phyloP scores from a whole-genome alignment of 441 rosid species.

The Erodium trifolium region DNA sequence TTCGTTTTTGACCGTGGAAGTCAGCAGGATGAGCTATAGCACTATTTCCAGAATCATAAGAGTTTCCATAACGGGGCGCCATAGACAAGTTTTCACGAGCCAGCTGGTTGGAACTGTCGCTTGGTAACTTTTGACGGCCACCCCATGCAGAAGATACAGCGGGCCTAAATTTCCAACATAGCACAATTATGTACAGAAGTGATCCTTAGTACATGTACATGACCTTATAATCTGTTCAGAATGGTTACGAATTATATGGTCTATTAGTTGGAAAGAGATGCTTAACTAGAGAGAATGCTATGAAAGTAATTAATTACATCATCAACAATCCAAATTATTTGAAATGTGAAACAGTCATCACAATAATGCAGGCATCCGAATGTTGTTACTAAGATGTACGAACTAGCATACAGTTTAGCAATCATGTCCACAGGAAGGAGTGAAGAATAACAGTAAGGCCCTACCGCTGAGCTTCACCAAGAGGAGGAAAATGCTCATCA shows the following conservation, averaged over 20 bases:
- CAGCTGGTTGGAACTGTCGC: constrained; percentile 24
- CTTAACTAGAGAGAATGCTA: neutral
- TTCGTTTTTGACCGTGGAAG: constrained; percentile 37
- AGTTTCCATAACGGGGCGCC: constrained; percentile 25
- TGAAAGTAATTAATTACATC: neutral
- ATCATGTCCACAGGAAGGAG: neutral
- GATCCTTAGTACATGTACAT: neutral
- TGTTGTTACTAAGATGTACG: neutral
- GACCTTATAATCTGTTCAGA: neutral
- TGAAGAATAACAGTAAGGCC: constrained; percentile 12
- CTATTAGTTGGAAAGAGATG: neutral
- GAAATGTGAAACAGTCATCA: neutral
- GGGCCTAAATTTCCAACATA: constrained; percentile 33
- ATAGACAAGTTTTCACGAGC: constrained; percentile 30
- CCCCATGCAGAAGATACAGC: constrained; percentile 28
- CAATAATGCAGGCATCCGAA: neutral
- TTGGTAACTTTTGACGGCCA: constrained; percentile 30
- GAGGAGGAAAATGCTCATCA: constrained; percentile 24
- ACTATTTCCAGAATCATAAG: constrained; percentile 25
- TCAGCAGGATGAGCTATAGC: constrained; percentile 25
- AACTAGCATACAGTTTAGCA: neutral
- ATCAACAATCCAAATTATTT: neutral
- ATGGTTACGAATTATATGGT: neutral
- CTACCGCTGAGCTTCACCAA: constrained; percentile 34
- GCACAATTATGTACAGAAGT: constrained; percentile 7